Evolutionary conservation across 2,329 filamentous ascomycete genomes (phyloP).

Genomic region (Paraconiothyrium brasiliense): DNA sequence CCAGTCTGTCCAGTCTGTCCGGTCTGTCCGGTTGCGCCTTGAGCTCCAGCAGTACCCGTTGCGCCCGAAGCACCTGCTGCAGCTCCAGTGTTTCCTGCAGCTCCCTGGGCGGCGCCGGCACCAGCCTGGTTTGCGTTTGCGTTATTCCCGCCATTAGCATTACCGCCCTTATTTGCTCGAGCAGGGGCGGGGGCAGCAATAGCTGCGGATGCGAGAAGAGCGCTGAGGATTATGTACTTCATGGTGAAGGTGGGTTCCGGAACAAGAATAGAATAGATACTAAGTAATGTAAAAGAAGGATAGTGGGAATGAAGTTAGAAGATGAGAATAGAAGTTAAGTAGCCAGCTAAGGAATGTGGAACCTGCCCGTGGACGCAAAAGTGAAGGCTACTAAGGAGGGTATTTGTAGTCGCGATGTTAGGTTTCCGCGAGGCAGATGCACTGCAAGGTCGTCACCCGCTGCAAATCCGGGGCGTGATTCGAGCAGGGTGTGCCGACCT

Average conservation of each 20-base stretch:
- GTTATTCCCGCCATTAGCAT: constrained; percentile 22
- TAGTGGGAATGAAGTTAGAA: constrained; percentile 24
- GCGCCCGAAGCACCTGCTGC: not conserved
- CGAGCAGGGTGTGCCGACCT: constrained; percentile 15
- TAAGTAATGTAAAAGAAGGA: constrained; percentile 19
- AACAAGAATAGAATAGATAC: constrained; percentile 30
- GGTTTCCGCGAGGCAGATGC: constrained; percentile 16
- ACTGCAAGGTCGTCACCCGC: constrained; percentile 13
- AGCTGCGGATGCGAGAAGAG: constrained; percentile 43
- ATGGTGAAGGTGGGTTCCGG: constrained; percentile 34
- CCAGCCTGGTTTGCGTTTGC: constrained; percentile 15
- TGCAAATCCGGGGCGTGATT: constrained; percentile 22
- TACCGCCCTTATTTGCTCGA: constrained; percentile 15
- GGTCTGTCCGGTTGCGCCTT: not conserved
- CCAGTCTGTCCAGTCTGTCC: constrained; percentile 1
- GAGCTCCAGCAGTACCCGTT: not conserved
- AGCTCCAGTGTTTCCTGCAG: not conserved
- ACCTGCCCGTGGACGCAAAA: constrained; percentile 38
- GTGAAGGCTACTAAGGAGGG: constrained; percentile 18
- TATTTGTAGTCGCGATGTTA: constrained; percentile 36
- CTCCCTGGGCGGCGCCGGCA: constrained; percentile 12
- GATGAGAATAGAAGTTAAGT: constrained; percentile 35
- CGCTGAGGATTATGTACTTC: constrained; percentile 49
- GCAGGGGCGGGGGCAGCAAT: constrained; percentile 44
- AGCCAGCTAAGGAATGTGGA: constrained; percentile 39